These are phyloP conservation scores for Phytophthora pini DNA, from an alignment of 352 stramenopile genomes.

Conservation along the genomic window DNA sequence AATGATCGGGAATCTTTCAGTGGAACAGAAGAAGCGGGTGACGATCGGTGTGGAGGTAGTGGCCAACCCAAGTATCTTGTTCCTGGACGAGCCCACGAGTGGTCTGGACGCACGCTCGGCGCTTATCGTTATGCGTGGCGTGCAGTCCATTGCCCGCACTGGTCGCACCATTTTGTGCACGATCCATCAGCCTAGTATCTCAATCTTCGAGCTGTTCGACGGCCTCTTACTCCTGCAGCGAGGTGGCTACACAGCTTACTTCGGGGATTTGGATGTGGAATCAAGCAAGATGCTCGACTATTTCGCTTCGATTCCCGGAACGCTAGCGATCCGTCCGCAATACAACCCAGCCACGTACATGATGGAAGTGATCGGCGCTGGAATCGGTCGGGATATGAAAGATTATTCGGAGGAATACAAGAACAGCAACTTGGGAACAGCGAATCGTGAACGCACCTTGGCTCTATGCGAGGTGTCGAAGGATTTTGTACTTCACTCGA, in stretches of 20 bases:
- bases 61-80: conserved; percentile 91
- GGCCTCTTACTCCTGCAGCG: conserved; percentile 1
- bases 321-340: neutral
- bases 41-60: conserved; percentile 85
- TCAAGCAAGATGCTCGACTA: conserved; percentile 2
- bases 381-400: neutral
- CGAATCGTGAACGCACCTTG: neutral
- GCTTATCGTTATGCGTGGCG: conserved; percentile 26
- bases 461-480: neutral
- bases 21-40: neutral
- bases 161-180: conserved; percentile 78
- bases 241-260: neutral
- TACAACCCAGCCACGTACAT: conserved; percentile 1
- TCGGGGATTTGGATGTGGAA: neutral
- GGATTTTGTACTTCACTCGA: neutral
- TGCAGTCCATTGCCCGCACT: conserved; percentile 73
- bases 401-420: neutral
- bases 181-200: conserved; percentile 27
- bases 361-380: neutral
- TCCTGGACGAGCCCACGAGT: conserved; percentile 92
- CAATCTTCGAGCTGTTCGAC: conserved; percentile 1
- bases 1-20: neutral
- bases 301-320: neutral
- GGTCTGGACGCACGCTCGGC: conserved; percentile 78
- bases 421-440: neutral